These are phyloP conservation scores for Glebionis coronaria DNA, from an alignment of 129 eudicot species.

Conservation along the genomic window DNA sequence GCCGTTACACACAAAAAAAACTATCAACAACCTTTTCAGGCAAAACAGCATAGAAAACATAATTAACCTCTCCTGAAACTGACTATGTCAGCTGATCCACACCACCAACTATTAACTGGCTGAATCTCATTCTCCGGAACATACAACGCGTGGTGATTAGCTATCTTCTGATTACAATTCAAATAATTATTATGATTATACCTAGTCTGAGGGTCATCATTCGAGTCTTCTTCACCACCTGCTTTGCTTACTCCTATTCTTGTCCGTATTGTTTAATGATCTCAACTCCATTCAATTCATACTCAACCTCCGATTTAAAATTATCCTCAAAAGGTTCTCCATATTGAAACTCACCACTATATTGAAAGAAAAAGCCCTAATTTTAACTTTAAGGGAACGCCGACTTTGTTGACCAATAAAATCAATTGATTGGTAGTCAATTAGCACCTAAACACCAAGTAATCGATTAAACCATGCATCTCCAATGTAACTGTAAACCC, in stretches of 20 bases:
- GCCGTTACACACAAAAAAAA: not conserved
- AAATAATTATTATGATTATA: slow-evolving; percentile 42
- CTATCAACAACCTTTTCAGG: slow-evolving; percentile 57
- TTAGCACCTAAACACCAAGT: no score
- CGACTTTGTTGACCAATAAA: no score
- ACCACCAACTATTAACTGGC: slow-evolving; percentile 29
- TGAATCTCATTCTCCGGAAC: slow-evolving; percentile 38
- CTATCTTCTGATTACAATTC: not conserved
- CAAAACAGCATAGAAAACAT: slow-evolving; percentile 75
- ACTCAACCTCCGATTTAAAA: no score
- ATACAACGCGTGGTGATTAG: slow-evolving; percentile 31
- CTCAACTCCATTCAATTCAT: no score
- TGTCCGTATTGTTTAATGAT: no score
- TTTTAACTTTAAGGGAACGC: no score
- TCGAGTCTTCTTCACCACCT: slow-evolving; percentile 44
- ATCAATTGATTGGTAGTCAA: no score
- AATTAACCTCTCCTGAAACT: slow-evolving; percentile 89
- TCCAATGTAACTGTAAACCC: no score
- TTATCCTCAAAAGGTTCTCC: no score
- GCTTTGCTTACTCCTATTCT: slow-evolving; percentile 1
- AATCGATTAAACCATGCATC: no score
- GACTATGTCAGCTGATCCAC: slow-evolving; percentile 80
- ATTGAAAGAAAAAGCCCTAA: no score
- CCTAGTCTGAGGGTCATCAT: slow-evolving; percentile 37
- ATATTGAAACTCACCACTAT: no score